phyloP scores from a whole-genome alignment of 495 filamentous ascomycete species.

The Penicillium flavigenum region DNA sequence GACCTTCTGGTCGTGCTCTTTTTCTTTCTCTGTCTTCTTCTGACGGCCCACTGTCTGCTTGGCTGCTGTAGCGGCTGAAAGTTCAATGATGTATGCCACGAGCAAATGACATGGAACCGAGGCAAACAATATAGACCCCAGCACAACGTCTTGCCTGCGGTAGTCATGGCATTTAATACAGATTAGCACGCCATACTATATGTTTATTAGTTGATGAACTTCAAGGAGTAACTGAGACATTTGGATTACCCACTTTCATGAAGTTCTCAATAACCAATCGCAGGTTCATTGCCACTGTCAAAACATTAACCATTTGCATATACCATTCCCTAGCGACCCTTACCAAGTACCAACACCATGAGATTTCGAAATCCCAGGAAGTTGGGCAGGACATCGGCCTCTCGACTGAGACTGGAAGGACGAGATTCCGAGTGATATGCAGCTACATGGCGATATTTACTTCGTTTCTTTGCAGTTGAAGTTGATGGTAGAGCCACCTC shows the following conservation, averaged over 20 bases:
- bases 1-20: conserved; percentile 43
- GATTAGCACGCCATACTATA: conserved; percentile 87
- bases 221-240: neutral
- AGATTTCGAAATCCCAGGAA: conserved; percentile 94
- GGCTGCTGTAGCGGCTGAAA: conserved; percentile 73
- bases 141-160: conserved; percentile 69
- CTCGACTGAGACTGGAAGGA: conserved; percentile 82
- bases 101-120: conserved; percentile 88
- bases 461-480: conserved; percentile 28
- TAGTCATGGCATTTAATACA: conserved; percentile 91
- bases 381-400: conserved; percentile 68
- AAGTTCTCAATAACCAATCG: conserved; percentile 95
- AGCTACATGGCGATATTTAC: conserved; percentile 83
- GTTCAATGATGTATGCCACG: conserved; percentile 83
- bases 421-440: conserved; percentile 71
- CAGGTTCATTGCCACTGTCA: conserved; percentile 82
- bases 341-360: conserved; percentile 91
- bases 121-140: conserved; percentile 74
- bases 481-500: conserved; percentile 10
- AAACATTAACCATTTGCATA: conserved; percentile 17
- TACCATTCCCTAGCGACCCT: conserved; percentile 8
- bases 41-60: conserved; percentile 60
- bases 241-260: conserved; percentile 66
- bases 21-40: conserved; percentile 60
- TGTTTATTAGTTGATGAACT: conserved; percentile 9